Base-by-base conservation (phyloP, 305 asterid genomes). In the Ruellia speciosa region DNA sequence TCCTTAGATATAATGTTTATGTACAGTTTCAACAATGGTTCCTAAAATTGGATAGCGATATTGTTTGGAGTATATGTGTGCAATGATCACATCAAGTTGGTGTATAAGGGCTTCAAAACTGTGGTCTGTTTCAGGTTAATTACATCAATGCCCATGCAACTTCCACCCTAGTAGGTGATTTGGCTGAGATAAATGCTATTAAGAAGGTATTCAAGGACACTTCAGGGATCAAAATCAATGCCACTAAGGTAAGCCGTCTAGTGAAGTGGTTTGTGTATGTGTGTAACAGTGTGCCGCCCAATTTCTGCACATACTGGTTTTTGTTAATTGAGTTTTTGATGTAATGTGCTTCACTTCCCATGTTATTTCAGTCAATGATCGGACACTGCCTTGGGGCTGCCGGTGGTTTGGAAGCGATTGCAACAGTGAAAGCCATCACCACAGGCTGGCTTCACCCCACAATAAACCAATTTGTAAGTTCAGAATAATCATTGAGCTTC, bases 341-440 rank as follows among this genome's bases (percentile, higher is more conserved):
- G 12, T 39, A 48, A 49, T 40, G 35, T 45, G 54, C 45, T 41
- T 70, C 49, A 60, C 65, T 53, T 56, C 46, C 33, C 64, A 35
- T 66, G 52, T 62, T 65, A 13, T 64, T 71, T 18, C 88, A 92
- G 99, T 92, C 96, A 37, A 83, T 92, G 96, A 88, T 92, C 18
- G 98, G 98, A 43, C 98, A 92, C 66, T 87, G 96, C 76, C 88
- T 92, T 45, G 98, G 96, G 48, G 96, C 99, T 73, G 94, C 94
- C 54, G 96, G 99, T 54, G 99, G 95, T 41, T 61, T 92, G 76
- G 97, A 92, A 79, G 95, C 99, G 53, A 88, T 92, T 72, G 99
- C 95, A 63, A 82, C 97, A 8, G 75, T 92, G 58, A 92, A 88
- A 81, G 95, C 97, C 66, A 84, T 92, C 50, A 84, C 77, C 39